Percentiles rank a stretch among this genome's conserved stretches.
These are phyloP conservation scores for Taxillus chinensis DNA, from an alignment of 164 flowering plant species.

Conservation along the genomic window DNA sequence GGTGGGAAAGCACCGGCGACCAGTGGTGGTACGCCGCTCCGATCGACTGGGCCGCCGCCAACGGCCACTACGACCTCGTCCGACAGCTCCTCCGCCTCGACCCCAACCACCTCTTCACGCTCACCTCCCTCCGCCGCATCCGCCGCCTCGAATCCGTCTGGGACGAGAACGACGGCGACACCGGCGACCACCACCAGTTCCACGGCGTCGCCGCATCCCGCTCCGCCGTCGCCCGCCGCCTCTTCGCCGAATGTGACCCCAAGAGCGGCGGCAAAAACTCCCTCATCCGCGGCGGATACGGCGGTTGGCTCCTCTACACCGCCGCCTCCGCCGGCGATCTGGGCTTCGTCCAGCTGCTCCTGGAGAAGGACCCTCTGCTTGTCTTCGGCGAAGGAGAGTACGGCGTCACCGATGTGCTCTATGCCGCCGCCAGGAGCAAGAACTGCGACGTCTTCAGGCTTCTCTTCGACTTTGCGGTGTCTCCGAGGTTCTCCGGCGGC, in stretches of 20 bases:
- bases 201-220: conserved; percentile 42
- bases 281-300: conserved; percentile 44
- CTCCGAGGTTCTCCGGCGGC: conserved; percentile 44
- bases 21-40: conserved; percentile 81
- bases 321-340: conserved; percentile 68
- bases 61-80: conserved; percentile 64
- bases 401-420: conserved; percentile 55
- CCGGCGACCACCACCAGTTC: conserved; percentile 30
- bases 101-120: conserved; percentile 48
- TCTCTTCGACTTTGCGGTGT: conserved; percentile 33
- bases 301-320: conserved; percentile 72
- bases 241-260: conserved; percentile 29
- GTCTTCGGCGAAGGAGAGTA: conserved; percentile 72
- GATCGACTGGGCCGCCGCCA: conserved; percentile 66
- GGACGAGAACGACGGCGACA: conserved; percentile 22
- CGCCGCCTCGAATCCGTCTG: conserved; percentile 65
- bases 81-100: conserved; percentile 54
- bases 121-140: conserved; percentile 54
- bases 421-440: conserved; percentile 66
- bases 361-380: conserved; percentile 40
- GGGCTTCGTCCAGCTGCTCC: conserved; percentile 35
- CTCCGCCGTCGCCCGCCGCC: conserved; percentile 35
- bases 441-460: conserved; percentile 39
- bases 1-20: conserved; percentile 76
- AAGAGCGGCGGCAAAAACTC: conserved; percentile 30